These are phyloP conservation scores for Vigna radiata DNA, from an alignment of 306 rosid genomes.

Conservation along the genomic window DNA sequence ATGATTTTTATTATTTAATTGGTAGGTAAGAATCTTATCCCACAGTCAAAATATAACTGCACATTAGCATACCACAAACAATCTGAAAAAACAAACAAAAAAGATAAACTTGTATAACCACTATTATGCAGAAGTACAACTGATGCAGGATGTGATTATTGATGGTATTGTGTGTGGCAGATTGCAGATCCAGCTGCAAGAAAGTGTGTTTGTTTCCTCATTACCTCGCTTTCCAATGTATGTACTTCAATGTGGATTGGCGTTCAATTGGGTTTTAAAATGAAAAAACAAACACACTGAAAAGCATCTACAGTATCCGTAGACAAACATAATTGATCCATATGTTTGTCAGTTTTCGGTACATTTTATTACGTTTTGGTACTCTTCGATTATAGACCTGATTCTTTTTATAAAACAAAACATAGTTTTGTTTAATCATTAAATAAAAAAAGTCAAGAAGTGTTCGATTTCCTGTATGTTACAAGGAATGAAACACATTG, in stretches of 20 bases:
- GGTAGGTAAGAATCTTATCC: slow-evolving; percentile 3
- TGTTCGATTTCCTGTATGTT: background rate
- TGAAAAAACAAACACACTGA: background rate
- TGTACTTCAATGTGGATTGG: background rate
- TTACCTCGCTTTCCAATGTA: background rate
- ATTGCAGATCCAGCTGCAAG: background rate
- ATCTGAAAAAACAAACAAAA: background rate
- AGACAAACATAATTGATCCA: slow-evolving; percentile 25
- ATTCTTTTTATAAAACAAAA: background rate
- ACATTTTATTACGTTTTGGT: background rate
- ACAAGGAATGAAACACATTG: slow-evolving; percentile 22
- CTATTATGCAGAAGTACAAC: slow-evolving; percentile 1
- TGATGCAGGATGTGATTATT: background rate
- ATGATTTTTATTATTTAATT: slow-evolving; percentile 2
- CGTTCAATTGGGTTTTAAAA: background rate
- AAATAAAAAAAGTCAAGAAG: slow-evolving; percentile 8
- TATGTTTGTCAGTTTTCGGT: background rate
- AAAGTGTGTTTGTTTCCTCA: background rate
- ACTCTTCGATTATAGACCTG: background rate
- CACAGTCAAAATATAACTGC: background rate
- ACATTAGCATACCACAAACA: slow-evolving; percentile 4
- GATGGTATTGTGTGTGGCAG: slow-evolving; percentile 1
- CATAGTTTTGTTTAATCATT: background rate
- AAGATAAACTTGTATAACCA: background rate
- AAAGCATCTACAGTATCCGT: slow-evolving; percentile 32